Evolutionary conservation across 331 rosid species (phyloP).

Genomic region (Pyracantha coccinea): DNA sequence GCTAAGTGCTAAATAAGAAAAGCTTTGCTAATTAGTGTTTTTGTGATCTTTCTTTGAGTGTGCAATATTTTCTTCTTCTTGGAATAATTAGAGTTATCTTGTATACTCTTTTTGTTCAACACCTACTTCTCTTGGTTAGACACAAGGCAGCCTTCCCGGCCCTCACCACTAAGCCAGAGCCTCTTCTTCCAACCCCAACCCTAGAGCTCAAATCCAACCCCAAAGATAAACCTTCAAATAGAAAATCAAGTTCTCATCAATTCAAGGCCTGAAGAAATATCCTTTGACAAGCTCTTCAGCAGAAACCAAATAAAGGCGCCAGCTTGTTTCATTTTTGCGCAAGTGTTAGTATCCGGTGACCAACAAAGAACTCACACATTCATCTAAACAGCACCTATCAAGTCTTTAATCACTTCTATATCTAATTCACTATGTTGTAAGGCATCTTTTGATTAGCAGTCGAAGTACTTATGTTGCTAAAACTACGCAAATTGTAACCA

Average conservation of each 20-base stretch:
- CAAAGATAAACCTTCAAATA: conserved; percentile 11
- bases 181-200: conserved; percentile 34
- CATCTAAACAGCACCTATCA: not conserved
- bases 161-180: conserved; percentile 61
- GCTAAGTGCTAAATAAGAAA: no score
- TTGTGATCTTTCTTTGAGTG: no score
- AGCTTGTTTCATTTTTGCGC: not conserved
- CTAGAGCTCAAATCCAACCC: conserved; percentile 45
- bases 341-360: not conserved
- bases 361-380: not conserved
- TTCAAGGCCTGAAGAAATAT: not conserved
- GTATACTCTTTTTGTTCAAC: no score
- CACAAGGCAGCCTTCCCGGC: conserved; percentile 80
- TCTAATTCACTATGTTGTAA: not conserved
- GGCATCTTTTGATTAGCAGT: not conserved
- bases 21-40: no score
- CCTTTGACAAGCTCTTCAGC: not conserved
- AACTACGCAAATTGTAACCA: not conserved
- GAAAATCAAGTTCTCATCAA: not conserved
- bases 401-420: not conserved
- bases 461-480: not conserved
- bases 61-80: no score
- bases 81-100: no score
- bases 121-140: conserved; percentile 82
- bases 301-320: not conserved